These are phyloP conservation scores for Thuidium tamariscinum DNA, from an alignment of 225 moss, liverwort and hornwort genomes.

Conservation along the genomic window DNA sequence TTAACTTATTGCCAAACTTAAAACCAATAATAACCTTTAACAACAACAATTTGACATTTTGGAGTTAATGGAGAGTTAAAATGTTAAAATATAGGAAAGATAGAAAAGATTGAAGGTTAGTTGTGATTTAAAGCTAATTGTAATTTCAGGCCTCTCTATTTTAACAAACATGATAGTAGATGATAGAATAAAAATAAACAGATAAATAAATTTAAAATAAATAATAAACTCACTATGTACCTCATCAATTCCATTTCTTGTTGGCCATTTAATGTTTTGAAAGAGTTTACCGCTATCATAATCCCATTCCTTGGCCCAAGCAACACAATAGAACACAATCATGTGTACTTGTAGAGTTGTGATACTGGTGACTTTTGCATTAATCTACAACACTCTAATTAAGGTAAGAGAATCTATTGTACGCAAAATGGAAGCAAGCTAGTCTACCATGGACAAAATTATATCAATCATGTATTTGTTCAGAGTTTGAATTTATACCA, in stretches of 20 bases:
- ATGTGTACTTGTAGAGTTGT: not conserved
- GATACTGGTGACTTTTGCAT: not conserved
- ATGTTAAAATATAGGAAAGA: rapidly evolving
- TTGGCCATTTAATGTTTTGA: constrained; percentile 29
- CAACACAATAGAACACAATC: not conserved
- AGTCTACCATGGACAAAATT: not conserved
- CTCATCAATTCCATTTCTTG: constrained; percentile 5
- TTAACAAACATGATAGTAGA: no score
- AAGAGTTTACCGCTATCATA: constrained; percentile 52
- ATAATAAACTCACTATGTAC: not conserved
- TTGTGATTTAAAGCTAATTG: not conserved
- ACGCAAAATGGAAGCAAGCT: no score
- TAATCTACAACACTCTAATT: not conserved
- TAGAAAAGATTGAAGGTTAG: not conserved
- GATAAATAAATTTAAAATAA: not conserved
- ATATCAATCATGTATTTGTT: not conserved
- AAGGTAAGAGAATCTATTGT: not conserved
- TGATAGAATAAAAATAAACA: not conserved
- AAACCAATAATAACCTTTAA: no score
- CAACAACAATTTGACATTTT: not conserved
- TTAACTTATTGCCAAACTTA: not conserved
- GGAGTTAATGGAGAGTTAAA: no score
- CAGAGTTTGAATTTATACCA: rapidly evolving
- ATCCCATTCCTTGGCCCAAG: constrained; percentile 60
- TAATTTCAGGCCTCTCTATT: not conserved